Conservation (phyloP, 257 asterid species). For the Ballota nigra region DNA sequence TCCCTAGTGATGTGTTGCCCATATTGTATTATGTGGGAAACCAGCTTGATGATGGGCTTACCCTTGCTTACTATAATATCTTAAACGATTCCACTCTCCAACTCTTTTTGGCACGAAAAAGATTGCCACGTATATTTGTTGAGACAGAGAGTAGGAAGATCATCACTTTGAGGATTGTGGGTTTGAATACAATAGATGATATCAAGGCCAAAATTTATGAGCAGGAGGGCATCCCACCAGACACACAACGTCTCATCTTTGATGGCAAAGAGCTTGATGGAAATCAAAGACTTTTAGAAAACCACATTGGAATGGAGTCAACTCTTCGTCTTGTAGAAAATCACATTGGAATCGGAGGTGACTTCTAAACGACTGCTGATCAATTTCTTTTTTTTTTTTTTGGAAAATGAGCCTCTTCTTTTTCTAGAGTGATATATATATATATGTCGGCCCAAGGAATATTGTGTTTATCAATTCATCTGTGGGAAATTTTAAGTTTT, state of each 20-base stretch:
- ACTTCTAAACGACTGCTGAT: too few species aligned
- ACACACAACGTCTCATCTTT: not conserved
- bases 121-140: not conserved
- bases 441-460: too few species aligned
- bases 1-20: not conserved
- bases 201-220: not conserved
- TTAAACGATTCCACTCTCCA: constrained; percentile 16
- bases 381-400: too few species aligned
- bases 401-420: too few species aligned
- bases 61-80: not conserved
- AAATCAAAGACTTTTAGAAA: not conserved
- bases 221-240: not conserved
- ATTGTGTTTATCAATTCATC: too few species aligned
- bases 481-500: too few species aligned
- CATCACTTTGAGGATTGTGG: not conserved
- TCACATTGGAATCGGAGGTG: not conserved
- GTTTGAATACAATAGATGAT: not conserved
- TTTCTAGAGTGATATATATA: too few species aligned
- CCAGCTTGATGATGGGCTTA: not conserved
- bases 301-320: not conserved
- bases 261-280: not conserved
- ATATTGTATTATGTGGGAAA: constrained; percentile 3
- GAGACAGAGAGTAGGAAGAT: not conserved
- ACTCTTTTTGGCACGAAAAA: not conserved
- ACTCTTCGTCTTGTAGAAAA: not conserved